Conservation (phyloP, 2,329 filamentous ascomycete species). For the Cephalotrichum gorgonifer region DNA sequence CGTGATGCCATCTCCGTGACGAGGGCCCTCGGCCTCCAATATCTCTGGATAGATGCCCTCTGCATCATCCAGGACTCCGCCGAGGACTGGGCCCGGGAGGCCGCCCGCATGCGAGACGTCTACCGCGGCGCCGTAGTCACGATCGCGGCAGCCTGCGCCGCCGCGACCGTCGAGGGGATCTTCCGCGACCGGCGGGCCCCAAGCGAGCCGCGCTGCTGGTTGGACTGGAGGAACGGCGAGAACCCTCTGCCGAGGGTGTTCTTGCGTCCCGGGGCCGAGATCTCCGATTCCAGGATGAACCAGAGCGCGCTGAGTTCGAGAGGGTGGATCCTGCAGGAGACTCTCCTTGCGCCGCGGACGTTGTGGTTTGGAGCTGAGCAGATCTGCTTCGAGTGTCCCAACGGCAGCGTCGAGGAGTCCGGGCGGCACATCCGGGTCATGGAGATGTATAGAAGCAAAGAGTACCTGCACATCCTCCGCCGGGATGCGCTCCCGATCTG, state of each 20-base stretch:
- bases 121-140: background rate
- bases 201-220: background rate
- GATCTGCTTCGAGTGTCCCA: too few relatives aligned
- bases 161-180: background rate
- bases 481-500: too few relatives aligned
- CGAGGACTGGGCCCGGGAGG: conserved; percentile 1
- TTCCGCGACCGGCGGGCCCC: background rate
- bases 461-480: too few relatives aligned
- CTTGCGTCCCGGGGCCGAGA: background rate
- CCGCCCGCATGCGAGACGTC: background rate
- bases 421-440: too few relatives aligned
- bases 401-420: too few relatives aligned
- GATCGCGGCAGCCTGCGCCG: background rate
- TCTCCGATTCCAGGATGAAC: too few relatives aligned
- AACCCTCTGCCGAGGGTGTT: background rate
- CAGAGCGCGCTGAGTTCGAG: too few relatives aligned
- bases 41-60: conserved; percentile 9
- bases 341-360: too few relatives aligned
- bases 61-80: conserved; percentile 8
- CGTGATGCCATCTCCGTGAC: conserved; percentile 6
- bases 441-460: too few relatives aligned
- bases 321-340: too few relatives aligned
- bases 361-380: too few relatives aligned
- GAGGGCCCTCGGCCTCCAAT: background rate
- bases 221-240: background rate